Conservation (phyloP, 176 grass and related monocot species). For the Aegilops sharonensis region DNA sequence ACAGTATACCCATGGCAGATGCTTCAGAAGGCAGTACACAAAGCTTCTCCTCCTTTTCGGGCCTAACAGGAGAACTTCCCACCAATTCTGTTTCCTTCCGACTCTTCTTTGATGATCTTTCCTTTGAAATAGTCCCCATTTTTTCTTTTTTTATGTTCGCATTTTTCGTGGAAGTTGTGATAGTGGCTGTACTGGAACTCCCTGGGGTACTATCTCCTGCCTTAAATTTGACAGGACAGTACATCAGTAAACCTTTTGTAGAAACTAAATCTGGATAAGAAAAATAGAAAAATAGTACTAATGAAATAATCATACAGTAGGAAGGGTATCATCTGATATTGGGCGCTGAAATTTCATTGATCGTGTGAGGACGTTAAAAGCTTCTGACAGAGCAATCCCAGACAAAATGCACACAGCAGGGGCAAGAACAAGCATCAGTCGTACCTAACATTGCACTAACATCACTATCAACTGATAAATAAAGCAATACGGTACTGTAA, state of each 20-base stretch:
- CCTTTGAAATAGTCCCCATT: constrained; percentile 62
- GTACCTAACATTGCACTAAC: constrained; percentile 54
- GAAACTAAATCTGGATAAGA: constrained; percentile 15
- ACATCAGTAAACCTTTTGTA: not conserved
- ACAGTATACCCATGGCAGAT: constrained; percentile 75
- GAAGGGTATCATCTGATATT: constrained; percentile 48
- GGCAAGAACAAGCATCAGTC: constrained; percentile 99
- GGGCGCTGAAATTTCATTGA: constrained; percentile 81
- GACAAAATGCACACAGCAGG: constrained; percentile 96
- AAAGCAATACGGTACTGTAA: not conserved
- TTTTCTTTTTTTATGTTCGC: constrained; percentile 51
- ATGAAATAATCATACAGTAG: constrained; percentile 59
- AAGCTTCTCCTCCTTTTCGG: constrained; percentile 65
- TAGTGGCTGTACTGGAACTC: constrained; percentile 27
- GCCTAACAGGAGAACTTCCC: constrained; percentile 48
- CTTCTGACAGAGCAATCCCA: constrained; percentile 92
- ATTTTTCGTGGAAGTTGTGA: constrained; percentile 44
- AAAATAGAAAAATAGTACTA: constrained; percentile 35
- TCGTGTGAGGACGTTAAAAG: constrained; percentile 73
- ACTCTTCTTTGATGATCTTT: constrained; percentile 77
- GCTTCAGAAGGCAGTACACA: constrained; percentile 75
- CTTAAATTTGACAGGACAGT: constrained; percentile 43
- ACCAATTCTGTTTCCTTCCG: constrained; percentile 74
- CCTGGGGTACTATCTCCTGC: constrained; percentile 48
- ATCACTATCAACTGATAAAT: constrained; percentile 21